phyloP scores from a whole-genome alignment of 2,329 filamentous ascomycete genomes.

The Podosphaera xanthii region DNA sequence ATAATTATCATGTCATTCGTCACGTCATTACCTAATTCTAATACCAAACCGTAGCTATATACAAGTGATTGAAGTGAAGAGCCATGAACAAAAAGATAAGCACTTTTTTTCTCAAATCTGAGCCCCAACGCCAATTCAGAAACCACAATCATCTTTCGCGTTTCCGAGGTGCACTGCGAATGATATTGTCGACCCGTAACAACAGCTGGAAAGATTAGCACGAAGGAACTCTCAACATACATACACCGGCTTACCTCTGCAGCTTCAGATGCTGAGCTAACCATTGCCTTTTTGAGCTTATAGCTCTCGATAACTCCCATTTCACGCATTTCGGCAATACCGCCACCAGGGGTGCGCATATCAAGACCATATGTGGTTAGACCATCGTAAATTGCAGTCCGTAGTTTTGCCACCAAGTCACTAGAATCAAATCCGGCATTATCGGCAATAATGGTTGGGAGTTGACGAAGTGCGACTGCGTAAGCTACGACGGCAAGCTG shows the following conservation, averaged over 20 bases:
- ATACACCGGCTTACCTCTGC: conserved; percentile 53
- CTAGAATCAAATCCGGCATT: conserved; percentile 93
- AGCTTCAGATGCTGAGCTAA: conserved; percentile 86
- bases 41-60: too few species aligned
- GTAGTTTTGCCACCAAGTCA: conserved; percentile 73
- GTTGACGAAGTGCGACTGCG: conserved; percentile 67
- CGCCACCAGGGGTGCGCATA: conserved; percentile 68
- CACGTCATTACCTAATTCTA: too few species aligned
- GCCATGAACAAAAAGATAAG: too few species aligned
- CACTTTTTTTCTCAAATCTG: too few species aligned
- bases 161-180: conserved; percentile 70
- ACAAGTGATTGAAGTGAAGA: too few species aligned
- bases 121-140: too few species aligned
- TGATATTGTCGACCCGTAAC: conserved; percentile 91
- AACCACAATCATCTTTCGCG: conserved; percentile 35
- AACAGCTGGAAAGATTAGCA: conserved; percentile 36
- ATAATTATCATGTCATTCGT: too few species aligned
- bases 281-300: conserved; percentile 96
- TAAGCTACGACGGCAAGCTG: conserved; percentile 83
- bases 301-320: conserved; percentile 91
- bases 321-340: conserved; percentile 88
- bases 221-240: background rate
- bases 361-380: conserved; percentile 84
- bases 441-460: conserved; percentile 91
- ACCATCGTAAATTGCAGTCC: conserved; percentile 86